Evolutionary conservation across 208 protist species (phyloP), one percentile per base, ranked within the genome.

Genomic region (Tetramitus jugosus): DNA sequence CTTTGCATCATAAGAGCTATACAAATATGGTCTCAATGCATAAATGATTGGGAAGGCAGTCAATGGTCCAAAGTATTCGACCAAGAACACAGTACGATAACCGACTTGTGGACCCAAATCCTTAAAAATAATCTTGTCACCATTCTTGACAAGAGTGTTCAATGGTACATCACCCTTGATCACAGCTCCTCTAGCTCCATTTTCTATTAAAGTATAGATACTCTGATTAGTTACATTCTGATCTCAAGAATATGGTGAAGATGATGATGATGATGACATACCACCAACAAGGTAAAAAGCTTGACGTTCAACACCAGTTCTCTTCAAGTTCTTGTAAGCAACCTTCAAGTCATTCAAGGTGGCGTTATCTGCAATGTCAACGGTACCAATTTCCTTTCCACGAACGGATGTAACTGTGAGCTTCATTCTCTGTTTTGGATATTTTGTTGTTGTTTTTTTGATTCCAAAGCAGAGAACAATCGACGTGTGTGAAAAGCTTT

Each of bases 31-130:
- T 69, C 87, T 87, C 76, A 85, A 77, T 17, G 87, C 82, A 83
- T 93, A 95, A 68, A 94, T 62, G 20, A 95, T 68, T 79, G 93
- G 86, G 81, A 94, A 94, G 71, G 92, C 91, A 72, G 96, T 52
- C 13, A 90, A 46, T 7, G 94, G 94, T 60, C 93, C 94, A 35
- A 90, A 87, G 84, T 97, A 97, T 84, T 97, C 94, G 72, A 92
- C 80, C 33, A 95, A 76, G 82, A 97, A 97, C 26, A 97, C 93
- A 23, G 90, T 93, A 56, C 91, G 88, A 83, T 93, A 96, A 79
- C 85, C 90, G 39, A 96, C 84, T 84, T 96, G 92, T 43, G 91
- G 90, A 39, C 92, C 93, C 31, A 96, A 88, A 84, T 96, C 90
- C 83, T 95, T 95, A 82, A 90, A 94, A 45, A 80, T 72, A 33